A percentile compares a stretch with the other conserved stretches of the same genome.
Conservation (phyloP, 805 yeast genomes). For the Kluyveromyces starmeri region DNA sequence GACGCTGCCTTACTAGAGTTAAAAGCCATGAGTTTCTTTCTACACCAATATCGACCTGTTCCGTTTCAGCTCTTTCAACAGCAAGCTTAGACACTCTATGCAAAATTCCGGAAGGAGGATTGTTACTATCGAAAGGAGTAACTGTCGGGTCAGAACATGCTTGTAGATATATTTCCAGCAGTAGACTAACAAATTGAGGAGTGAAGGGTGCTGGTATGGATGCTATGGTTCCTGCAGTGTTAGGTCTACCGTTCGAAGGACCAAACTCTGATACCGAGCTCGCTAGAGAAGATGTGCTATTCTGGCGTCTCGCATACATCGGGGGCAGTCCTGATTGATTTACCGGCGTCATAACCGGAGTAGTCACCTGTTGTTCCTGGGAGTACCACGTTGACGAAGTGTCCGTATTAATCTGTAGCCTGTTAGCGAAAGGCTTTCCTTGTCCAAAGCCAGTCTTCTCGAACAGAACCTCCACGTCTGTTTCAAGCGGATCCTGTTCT, state of each 20-base stretch:
- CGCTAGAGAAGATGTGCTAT: constrained; percentile 23
- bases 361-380: constrained; percentile 7
- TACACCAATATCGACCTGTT: constrained; percentile 31
- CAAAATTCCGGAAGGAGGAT: constrained; percentile 62
- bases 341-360: constrained; percentile 10
- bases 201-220: constrained; percentile 17
- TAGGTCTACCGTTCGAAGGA: constrained; percentile 4
- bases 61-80: constrained; percentile 30
- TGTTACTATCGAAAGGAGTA: constrained; percentile 57
- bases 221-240: not conserved
- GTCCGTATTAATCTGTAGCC: constrained; percentile 2
- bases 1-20: constrained; percentile 32
- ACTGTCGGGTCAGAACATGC: constrained; percentile 48
- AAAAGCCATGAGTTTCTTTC: constrained; percentile 32
- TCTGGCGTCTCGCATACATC: constrained; percentile 15
- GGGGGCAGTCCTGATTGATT: constrained; percentile 10
- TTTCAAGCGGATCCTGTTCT: no score
- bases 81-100: constrained; percentile 52
- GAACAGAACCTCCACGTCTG: no score
- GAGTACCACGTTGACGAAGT: not conserved
- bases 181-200: constrained; percentile 35
- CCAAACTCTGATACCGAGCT: constrained; percentile 23
- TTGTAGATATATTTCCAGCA: constrained; percentile 39
- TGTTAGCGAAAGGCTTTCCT: not conserved
- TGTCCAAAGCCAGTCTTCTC: not conserved